phyloP scores from a whole-genome alignment of 768 basidiomycete species.

The Suillus hirtellus region DNA sequence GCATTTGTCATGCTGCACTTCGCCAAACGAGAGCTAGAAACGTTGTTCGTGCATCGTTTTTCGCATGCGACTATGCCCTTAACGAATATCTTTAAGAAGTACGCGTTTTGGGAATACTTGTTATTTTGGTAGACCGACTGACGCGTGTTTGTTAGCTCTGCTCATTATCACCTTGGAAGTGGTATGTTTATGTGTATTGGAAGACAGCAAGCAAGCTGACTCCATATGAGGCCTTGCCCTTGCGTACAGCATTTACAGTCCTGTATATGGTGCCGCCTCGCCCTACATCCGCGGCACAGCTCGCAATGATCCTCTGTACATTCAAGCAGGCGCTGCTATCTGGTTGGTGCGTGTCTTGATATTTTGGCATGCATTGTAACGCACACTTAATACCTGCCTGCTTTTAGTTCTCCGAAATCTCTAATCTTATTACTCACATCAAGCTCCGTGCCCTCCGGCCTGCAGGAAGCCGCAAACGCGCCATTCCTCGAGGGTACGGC shows the following conservation, averaged over 20 bases:
- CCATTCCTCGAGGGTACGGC: conserved; percentile 91
- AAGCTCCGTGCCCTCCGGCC: conserved; percentile 85
- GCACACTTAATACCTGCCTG: conserved; percentile 7
- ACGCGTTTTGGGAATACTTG: conserved; percentile 19
- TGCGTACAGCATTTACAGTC: conserved; percentile 79
- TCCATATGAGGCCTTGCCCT: conserved; percentile 61
- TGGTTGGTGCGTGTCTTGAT: conserved; percentile 65
- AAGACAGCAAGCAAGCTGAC: not conserved
- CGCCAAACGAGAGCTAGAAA: conserved; percentile 89
- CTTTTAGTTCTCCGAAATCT: conserved; percentile 75
- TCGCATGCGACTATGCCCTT: conserved; percentile 94
- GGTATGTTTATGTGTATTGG: conserved; percentile 36
- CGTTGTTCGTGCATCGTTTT: conserved; percentile 92
- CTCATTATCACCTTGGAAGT: conserved; percentile 84
- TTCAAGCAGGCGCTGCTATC: conserved; percentile 62
- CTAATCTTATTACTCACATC: conserved; percentile 82
- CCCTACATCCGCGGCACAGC: conserved; percentile 62
- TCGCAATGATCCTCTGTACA: conserved; percentile 64
- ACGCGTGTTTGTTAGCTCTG: conserved; percentile 53
- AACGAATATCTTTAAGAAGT: conserved; percentile 89
- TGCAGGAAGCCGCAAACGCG: conserved; percentile 70
- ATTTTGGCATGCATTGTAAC: not conserved
- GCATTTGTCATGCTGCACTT: conserved; percentile 84
- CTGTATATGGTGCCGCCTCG: conserved; percentile 68
- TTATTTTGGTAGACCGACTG: conserved; percentile 5